phyloP scores from a whole-genome alignment of 768 basidiomycete genomes.

The Lyophyllum decastes region DNA sequence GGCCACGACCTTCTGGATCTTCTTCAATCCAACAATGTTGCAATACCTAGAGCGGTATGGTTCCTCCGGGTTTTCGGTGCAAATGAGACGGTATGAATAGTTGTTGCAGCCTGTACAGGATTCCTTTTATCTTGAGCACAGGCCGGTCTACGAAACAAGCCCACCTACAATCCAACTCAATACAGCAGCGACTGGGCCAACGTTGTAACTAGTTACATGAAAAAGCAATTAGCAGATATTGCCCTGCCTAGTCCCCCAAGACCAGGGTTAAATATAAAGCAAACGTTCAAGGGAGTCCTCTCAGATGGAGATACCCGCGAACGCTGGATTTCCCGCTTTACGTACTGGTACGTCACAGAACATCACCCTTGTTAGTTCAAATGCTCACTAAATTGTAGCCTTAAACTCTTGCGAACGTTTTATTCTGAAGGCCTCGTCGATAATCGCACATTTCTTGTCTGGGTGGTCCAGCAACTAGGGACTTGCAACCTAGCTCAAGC shows the following conservation, averaged over 20 bases:
- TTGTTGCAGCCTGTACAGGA: not conserved
- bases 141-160: slow-evolving; percentile 78
- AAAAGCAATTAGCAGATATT: slow-evolving; percentile 81
- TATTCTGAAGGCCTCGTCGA: slow-evolving; percentile 84
- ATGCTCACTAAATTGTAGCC: slow-evolving; percentile 37
- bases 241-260: slow-evolving; percentile 78
- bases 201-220: slow-evolving; percentile 77
- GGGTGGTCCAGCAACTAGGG: slow-evolving; percentile 80
- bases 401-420: slow-evolving; percentile 72
- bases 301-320: slow-evolving; percentile 71
- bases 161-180: slow-evolving; percentile 77
- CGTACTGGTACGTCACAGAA: slow-evolving; percentile 59
- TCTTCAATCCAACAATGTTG: slow-evolving; percentile 73
- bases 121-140: slow-evolving; percentile 1
- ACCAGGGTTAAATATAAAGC: slow-evolving; percentile 77
- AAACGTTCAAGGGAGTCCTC: slow-evolving; percentile 80
- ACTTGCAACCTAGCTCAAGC: slow-evolving; percentile 81
- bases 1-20: slow-evolving; percentile 83
- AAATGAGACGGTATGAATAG: slow-evolving; percentile 70
- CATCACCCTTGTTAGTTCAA: not conserved
- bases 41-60: slow-evolving; percentile 84
- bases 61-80: slow-evolving; percentile 85
- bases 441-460: slow-evolving; percentile 71
- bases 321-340: slow-evolving; percentile 77
- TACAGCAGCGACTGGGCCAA: slow-evolving; percentile 88